Evolutionary conservation across 2,329 filamentous ascomycete genomes (phyloP).

Genomic region (Ophidiomyces ophidiicola): DNA sequence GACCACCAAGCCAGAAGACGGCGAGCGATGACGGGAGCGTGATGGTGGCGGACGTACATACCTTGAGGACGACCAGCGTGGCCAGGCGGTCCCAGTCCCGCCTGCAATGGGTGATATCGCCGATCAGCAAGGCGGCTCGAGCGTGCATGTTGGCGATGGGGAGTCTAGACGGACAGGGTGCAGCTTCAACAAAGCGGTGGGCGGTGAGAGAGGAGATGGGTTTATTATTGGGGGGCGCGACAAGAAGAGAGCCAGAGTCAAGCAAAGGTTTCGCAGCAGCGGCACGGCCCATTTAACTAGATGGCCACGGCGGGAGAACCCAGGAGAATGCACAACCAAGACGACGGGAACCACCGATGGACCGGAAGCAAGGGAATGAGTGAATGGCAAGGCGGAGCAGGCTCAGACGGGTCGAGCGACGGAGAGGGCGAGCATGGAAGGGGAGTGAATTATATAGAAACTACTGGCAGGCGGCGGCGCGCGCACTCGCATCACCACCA

Average conservation of each 20-base stretch:
- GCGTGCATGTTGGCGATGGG: slow-evolving; percentile 26
- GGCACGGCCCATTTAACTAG: too few species aligned
- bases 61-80: slow-evolving; percentile 32
- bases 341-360: not conserved
- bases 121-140: slow-evolving; percentile 35
- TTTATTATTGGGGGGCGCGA: not conserved
- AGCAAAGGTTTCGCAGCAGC: too few species aligned
- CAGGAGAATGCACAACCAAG: not conserved
- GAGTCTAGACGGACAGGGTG: too few species aligned
- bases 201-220: not conserved
- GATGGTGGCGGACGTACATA: slow-evolving; percentile 14
- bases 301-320: not conserved
- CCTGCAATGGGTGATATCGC: slow-evolving; percentile 32
- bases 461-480: too few species aligned
- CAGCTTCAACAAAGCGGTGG: not conserved
- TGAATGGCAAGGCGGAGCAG: not conserved
- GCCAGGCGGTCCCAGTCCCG: slow-evolving; percentile 35
- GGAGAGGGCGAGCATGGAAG: not conserved
- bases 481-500: too few species aligned
- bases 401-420: not conserved
- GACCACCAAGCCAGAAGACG: not conserved
- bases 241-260: too few species aligned
- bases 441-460: too few species aligned
- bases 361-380: not conserved
- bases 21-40: not conserved